A percentile compares a stretch with the other conserved stretches of the same genome.
phyloP scores from a whole-genome alignment of 2,329 filamentous ascomycete genomes.

The Microsporum audouinii region DNA sequence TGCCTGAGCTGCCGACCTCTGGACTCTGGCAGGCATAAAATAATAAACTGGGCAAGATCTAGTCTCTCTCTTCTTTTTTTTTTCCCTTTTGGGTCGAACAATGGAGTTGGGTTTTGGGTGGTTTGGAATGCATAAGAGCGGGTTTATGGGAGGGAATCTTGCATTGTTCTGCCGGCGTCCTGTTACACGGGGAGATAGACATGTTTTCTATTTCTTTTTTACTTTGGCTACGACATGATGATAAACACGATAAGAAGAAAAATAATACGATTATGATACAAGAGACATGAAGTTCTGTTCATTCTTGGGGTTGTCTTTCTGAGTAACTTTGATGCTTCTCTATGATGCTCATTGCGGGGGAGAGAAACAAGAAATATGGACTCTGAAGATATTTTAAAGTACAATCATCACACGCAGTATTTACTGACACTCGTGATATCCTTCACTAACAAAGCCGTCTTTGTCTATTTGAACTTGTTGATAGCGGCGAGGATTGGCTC shows the following conservation, averaged over 20 bases:
- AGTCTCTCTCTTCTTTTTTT: not conserved
- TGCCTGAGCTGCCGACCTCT: too few species aligned
- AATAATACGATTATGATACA: not conserved
- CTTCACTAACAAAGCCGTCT: not conserved
- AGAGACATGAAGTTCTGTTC: not conserved
- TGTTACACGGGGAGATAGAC: not conserved
- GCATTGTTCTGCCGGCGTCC: not conserved
- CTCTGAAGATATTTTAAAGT: too few species aligned
- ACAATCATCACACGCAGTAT: too few species aligned
- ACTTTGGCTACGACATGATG: too few species aligned
- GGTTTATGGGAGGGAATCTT: not conserved
- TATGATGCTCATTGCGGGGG: too few species aligned
- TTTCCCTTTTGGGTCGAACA: not conserved
- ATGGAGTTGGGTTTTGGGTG: not conserved
- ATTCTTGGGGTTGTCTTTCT: not conserved
- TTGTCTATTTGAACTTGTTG: conserved; percentile 9
- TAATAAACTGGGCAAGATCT: not conserved
- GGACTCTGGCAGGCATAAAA: too few species aligned
- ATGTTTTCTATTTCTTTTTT: not conserved
- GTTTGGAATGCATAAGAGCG: not conserved
- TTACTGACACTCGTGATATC: too few species aligned
- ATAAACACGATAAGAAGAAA: too few species aligned
- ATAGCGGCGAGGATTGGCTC: conserved; percentile 46
- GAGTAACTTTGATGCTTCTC: not conserved
- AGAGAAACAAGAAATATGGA: not conserved